These are phyloP conservation scores for Suhomyces sp. DNA, from an alignment of 805 yeast genomes.

Conservation along the genomic window DNA sequence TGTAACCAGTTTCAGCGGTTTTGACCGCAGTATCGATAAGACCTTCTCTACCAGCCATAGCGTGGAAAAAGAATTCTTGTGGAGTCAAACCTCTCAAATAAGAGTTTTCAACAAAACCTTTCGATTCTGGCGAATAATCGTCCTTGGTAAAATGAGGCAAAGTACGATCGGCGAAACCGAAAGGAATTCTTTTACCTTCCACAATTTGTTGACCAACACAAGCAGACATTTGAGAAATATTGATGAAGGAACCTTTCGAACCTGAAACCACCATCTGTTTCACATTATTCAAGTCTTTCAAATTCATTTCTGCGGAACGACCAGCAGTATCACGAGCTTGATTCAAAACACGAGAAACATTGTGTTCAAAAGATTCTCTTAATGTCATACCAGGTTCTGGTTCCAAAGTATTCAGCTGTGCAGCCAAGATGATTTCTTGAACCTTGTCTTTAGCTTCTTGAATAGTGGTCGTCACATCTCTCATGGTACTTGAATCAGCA, in stretches of 20 bases:
- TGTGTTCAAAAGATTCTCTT: slow-evolving; percentile 97
- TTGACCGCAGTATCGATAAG: slow-evolving; percentile 98
- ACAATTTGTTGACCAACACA: slow-evolving; percentile 99
- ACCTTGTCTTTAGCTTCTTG: slow-evolving; percentile 91
- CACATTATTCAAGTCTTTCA: slow-evolving; percentile 91
- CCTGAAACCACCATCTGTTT: slow-evolving; percentile 99
- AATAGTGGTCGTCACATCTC: slow-evolving; percentile 87
- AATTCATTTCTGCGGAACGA: slow-evolving; percentile 94
- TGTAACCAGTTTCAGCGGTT: slow-evolving; percentile 98
- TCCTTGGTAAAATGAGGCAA: slow-evolving; percentile 98
- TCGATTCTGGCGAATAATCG: slow-evolving; percentile 97
- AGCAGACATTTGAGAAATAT: slow-evolving; percentile 99
- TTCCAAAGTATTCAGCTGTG: slow-evolving; percentile 81
- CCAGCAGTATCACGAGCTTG: slow-evolving; percentile 99
- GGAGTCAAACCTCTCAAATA: slow-evolving; percentile 97
- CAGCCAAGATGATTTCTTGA: slow-evolving; percentile 88
- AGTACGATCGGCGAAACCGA: slow-evolving; percentile 94
- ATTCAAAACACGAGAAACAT: slow-evolving; percentile 89
- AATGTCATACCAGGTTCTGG: slow-evolving; percentile 99
- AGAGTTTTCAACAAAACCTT: slow-evolving; percentile 97
- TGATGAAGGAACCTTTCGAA: slow-evolving; percentile 97
- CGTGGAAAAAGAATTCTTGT: slow-evolving; percentile 98
- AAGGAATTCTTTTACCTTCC: slow-evolving; percentile 98
- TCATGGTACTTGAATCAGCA: slow-evolving; percentile 97
- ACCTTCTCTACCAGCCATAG: slow-evolving; percentile 99